Evolutionary conservation across 371 early-diverging fungal species (phyloP).

Genomic region (Syncephalastrum sp.): DNA sequence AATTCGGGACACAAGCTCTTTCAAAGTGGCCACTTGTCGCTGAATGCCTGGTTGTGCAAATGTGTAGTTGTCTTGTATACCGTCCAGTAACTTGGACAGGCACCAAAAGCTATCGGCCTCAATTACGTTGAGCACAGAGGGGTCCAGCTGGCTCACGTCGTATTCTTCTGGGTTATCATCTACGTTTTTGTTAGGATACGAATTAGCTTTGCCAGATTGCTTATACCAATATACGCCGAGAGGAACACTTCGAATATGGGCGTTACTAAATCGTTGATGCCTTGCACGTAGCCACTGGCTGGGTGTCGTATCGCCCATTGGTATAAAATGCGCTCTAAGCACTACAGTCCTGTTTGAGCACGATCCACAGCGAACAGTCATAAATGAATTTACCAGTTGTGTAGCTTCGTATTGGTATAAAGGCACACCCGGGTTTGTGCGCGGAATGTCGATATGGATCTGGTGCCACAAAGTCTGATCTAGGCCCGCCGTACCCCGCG

Average conservation of each 20-base stretch:
- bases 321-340: slow-evolving; percentile 89
- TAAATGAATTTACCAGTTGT: slow-evolving; percentile 61
- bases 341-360: slow-evolving; percentile 37
- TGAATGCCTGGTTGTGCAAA: slow-evolving; percentile 96
- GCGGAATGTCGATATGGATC: slow-evolving; percentile 93
- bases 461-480: slow-evolving; percentile 92
- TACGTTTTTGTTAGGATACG: slow-evolving; percentile 2
- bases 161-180: slow-evolving; percentile 72
- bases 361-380: not conserved
- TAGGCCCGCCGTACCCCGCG: slow-evolving; percentile 73
- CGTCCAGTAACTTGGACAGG: slow-evolving; percentile 91
- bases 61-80: slow-evolving; percentile 98
- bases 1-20: slow-evolving; percentile 89
- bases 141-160: slow-evolving; percentile 58
- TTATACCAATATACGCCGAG: slow-evolving; percentile 61
- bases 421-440: slow-evolving; percentile 83
- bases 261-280: slow-evolving; percentile 97
- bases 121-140: slow-evolving; percentile 63
- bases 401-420: slow-evolving; percentile 82
- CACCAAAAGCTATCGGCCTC: slow-evolving; percentile 98
- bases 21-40: slow-evolving; percentile 81
- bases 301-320: slow-evolving; percentile 98
- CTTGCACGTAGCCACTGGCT: slow-evolving; percentile 98
- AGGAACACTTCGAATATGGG: slow-evolving; percentile 95
- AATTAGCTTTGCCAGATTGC: not conserved